Conservation (phyloP, 2,329 filamentous ascomycete species). For the Canariomyces notabilis region DNA sequence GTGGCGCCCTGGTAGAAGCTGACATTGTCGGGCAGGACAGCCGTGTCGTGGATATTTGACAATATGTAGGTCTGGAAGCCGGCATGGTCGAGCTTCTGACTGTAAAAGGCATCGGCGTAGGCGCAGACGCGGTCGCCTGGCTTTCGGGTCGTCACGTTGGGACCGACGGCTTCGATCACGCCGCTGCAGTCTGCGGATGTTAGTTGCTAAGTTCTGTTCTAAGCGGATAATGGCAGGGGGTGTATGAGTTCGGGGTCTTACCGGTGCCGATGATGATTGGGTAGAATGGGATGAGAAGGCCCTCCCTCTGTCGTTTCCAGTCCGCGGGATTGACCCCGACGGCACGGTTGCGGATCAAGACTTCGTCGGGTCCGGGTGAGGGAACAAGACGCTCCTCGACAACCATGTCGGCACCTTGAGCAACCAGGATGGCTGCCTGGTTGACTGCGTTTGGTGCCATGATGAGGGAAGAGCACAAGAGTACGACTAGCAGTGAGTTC, state of each 20-base stretch:
- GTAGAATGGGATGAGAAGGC: constrained; percentile 26
- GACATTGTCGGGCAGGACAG: not conserved
- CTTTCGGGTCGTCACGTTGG: constrained; percentile 20
- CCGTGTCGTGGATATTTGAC: not conserved
- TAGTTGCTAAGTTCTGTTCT: too few relatives aligned
- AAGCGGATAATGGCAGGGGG: too few relatives aligned
- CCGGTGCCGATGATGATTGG: constrained; percentile 30
- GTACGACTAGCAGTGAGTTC: not conserved
- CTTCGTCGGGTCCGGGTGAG: constrained; percentile 23
- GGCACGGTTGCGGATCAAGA: constrained; percentile 29
- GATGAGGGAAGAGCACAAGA: not conserved
- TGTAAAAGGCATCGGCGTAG: not conserved
- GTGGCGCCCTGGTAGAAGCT: constrained; percentile 1
- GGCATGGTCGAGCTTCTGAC: constrained; percentile 1
- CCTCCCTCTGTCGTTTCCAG: constrained; percentile 29
- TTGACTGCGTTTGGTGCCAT: constrained; percentile 2
- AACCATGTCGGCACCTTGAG: not conserved
- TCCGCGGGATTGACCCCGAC: constrained; percentile 33
- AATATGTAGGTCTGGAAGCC: constrained; percentile 12
- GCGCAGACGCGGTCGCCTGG: constrained; percentile 6
- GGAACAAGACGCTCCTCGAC: constrained; percentile 12
- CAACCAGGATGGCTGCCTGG: constrained; percentile 5
- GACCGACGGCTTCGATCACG: constrained; percentile 29
- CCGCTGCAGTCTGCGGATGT: constrained; percentile 33
- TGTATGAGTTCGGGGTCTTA: too few relatives aligned